Evolutionary conservation across 352 stramenopile species (phyloP), one percentile per base, ranked within the genome.

Genomic region (Sclerospora graminicola): DNA sequence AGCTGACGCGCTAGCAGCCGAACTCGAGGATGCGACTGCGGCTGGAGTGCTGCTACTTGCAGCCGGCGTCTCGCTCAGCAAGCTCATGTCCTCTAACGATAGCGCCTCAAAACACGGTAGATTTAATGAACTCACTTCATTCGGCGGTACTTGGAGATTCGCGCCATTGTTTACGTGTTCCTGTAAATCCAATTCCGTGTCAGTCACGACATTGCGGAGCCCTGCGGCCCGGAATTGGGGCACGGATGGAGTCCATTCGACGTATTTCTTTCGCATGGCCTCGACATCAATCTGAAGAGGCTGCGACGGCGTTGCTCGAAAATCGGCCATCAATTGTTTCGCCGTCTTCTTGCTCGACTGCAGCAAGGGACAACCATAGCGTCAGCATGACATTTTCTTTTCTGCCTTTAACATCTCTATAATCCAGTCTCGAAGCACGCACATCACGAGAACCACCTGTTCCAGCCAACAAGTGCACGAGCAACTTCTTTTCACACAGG

Each of bases 151-250:
- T 39, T 85, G 66, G 14, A 80, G 38, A 45, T 84, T 84, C 8
- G 69, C 72, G 18, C 77, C 74, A 46, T 85, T 84, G 63, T 91
- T 89, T 48, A 84, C 38, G 31, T 90, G 73, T 41, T 89, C 82
- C 45, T 91, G 77, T 40, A 89, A 44, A 41, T 91, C 80, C 9
- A 88, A 63, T 37, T 88, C 74, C 37, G 77, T 84, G 52, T 93
- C 74, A 14, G 69, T 80, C 35, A 93, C 66, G 10, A 89, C 73
- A 37, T 84, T 84, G 8, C 79, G 76, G 20, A 90, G 79, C n/a
- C 78, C 76, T 32, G 75, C 65, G 29, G 58, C 75, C 13, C 82
- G 81, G 32, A 89, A 74, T 47, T 91, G 79, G 18, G 83, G 83
- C 19, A 92, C 73, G 0, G 53, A 46, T 5, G 83, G 83, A 11